Evolutionary conservation across 225 moss, liverwort and hornwort species (phyloP).

Genomic region (Takakia lepidozioides): DNA sequence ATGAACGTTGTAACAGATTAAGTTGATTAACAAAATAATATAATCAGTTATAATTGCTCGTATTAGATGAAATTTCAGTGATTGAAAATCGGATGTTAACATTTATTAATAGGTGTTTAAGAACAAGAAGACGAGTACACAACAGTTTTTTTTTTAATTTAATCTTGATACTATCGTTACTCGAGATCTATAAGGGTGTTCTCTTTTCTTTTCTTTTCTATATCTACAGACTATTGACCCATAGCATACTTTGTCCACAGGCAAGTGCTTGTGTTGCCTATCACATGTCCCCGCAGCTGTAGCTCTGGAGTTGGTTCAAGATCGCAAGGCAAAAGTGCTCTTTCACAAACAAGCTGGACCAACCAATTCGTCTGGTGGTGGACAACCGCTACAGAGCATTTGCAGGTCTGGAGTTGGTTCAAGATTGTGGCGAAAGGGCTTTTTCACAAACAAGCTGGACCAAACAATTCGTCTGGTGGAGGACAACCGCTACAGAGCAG

Average conservation of each 20-base stretch:
- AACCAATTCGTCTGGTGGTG: too few relatives aligned
- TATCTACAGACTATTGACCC: too few relatives aligned
- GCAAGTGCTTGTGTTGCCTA: too few relatives aligned
- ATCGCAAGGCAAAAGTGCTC: not conserved
- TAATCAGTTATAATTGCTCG: not conserved
- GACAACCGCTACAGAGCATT: too few relatives aligned
- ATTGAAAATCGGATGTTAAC: not conserved
- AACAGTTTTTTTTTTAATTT: not conserved
- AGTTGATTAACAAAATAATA: constrained; percentile 2
- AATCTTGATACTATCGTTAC: not conserved
- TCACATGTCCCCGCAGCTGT: not conserved
- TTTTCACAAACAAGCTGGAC: too few relatives aligned
- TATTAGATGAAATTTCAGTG: not conserved
- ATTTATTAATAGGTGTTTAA: not conserved
- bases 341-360: too few relatives aligned
- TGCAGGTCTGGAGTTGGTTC: too few relatives aligned
- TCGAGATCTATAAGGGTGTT: not conserved
- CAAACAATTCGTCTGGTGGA: too few relatives aligned
- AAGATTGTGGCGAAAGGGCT: too few relatives aligned
- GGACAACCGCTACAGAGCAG: too few relatives aligned
- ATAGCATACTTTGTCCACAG: too few relatives aligned
- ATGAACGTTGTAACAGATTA: not conserved
- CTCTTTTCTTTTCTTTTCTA: too few relatives aligned
- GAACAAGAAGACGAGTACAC: not conserved
- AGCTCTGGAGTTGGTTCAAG: not conserved